Evolutionary conservation across 306 rosid genomes (phyloP).

Genomic region (Carpinus fangiana): DNA sequence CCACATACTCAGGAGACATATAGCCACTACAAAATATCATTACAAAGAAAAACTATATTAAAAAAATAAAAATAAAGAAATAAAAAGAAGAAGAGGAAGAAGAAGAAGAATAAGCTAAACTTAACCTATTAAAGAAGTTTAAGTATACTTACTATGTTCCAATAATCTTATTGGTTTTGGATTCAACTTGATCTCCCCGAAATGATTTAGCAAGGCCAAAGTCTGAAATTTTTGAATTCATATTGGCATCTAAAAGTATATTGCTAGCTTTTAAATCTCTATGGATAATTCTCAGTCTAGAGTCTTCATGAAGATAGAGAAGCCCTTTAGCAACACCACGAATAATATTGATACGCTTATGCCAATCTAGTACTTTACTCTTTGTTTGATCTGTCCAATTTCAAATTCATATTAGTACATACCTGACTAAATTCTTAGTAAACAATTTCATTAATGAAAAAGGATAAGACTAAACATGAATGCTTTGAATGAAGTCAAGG

Average conservation of each 20-base stretch:
- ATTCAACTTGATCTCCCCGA: constrained; percentile 25
- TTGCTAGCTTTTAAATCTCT: too few species aligned
- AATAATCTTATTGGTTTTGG: constrained; percentile 40
- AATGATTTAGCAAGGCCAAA: too few species aligned
- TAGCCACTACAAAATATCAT: constrained; percentile 41
- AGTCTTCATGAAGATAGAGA: constrained; percentile 35
- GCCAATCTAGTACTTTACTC: constrained; percentile 20
- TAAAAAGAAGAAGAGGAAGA: too few species aligned
- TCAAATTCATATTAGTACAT: background rate
- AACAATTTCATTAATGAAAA: background rate
- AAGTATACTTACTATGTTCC: constrained; percentile 53
- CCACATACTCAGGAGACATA: constrained; percentile 51
- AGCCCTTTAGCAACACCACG: constrained; percentile 28
- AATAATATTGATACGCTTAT: constrained; percentile 26
- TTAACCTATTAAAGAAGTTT: background rate
- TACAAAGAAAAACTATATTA: background rate
- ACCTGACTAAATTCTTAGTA: background rate
- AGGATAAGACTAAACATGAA: background rate
- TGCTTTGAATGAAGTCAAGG: background rate
- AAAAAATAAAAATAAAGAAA: too few species aligned
- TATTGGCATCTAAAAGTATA: too few species aligned
- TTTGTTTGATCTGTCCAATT: background rate
- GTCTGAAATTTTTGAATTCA: too few species aligned
- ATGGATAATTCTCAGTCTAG: constrained; percentile 36
- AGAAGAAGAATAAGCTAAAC: too few species aligned